Evolutionary conservation across 73 alveolate genomes (phyloP), one percentile per base, ranked within the genome.

Genomic region (Paramecium sexaurelia): DNA sequence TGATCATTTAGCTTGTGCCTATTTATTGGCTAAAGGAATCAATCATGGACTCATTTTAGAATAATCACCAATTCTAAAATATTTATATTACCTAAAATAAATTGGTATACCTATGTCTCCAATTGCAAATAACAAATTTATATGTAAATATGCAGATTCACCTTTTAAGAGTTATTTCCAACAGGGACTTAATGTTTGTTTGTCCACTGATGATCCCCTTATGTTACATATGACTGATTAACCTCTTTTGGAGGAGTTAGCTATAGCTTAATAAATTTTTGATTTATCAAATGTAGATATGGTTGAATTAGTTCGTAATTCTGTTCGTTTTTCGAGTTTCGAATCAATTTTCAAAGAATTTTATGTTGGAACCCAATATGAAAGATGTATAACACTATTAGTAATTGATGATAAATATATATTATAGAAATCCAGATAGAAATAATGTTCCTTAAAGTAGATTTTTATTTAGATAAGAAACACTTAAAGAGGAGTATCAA

Each of bases 71-170:
- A 95, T 75, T 47, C 24, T 93, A 8, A 95, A 94, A 55, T 95
- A 95, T 91, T 35, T 95, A 56, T 95, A 87, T 91, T 95, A 95
- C 55, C 92, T 95, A 32, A 92, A 92, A 45, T 91, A 94, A 92
- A 95, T 95, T n/a, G 97, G 97, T 7, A 84, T 95, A 40, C 91
- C 96, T 0, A 88, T 95, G 95, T 94, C 97, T 2, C 98, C 98
- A 19, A 85, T 94, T 45, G 95, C 98, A 6, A 95, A 95, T 93
- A 94, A 94, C 47, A 94, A 92, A 43, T 92, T 95, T 55, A 55
- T 84, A 27, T 91, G 85, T 33, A 55, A 85, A 57, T 78, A 89
- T 75, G 56, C 87, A 55, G 82, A 93, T 57, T 71, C 84, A n/a
- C 96, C 95, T 35, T 93, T 93, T 68, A 55, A 20, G 27, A 87